A percentile compares a stretch with the other conserved stretches of the same genome.
Conservation (phyloP, 495 filamentous ascomycete genomes). For the Sporormia fimetaria region DNA sequence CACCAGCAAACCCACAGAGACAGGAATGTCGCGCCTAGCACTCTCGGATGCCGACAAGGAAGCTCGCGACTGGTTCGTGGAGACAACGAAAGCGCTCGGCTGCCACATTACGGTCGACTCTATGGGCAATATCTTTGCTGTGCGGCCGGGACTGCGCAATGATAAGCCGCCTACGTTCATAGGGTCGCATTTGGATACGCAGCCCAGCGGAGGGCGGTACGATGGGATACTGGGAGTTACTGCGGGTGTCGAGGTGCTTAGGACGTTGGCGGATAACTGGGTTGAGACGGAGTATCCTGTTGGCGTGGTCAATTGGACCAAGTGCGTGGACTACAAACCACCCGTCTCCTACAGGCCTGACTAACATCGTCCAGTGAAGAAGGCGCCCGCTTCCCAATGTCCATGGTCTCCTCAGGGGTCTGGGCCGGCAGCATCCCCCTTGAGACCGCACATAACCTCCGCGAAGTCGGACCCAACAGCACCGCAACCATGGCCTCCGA, state of each 20-base stretch:
- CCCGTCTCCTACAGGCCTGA: neutral
- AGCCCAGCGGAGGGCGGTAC: conserved; percentile 64
- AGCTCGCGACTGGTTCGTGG: conserved; percentile 65
- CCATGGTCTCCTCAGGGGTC: conserved; percentile 65
- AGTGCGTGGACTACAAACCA: conserved; percentile 36
- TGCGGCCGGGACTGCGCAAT: conserved; percentile 46
- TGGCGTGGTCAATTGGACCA: conserved; percentile 73
- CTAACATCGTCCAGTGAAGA: conserved; percentile 44
- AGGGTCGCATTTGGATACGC: conserved; percentile 67
- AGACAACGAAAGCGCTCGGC: conserved; percentile 50
- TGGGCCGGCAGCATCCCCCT: conserved; percentile 60
- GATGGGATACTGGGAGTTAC: conserved; percentile 68
- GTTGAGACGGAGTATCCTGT: conserved; percentile 60
- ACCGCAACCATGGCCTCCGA: conserved; percentile 55
- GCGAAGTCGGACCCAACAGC: conserved; percentile 40
- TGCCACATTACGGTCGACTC: conserved; percentile 51
- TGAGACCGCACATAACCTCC: conserved; percentile 48
- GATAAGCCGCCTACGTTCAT: conserved; percentile 53
- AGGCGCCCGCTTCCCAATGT: conserved; percentile 68
- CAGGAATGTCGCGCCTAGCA: conserved; percentile 56
- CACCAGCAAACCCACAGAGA: conserved; percentile 45
- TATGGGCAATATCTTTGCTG: conserved; percentile 66
- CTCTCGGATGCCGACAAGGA: conserved; percentile 59
- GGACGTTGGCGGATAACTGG: conserved; percentile 53
- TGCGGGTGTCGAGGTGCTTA: conserved; percentile 61